Conservation (phyloP, 176 grass and related monocot genomes). For the Pontederia crassipes region DNA sequence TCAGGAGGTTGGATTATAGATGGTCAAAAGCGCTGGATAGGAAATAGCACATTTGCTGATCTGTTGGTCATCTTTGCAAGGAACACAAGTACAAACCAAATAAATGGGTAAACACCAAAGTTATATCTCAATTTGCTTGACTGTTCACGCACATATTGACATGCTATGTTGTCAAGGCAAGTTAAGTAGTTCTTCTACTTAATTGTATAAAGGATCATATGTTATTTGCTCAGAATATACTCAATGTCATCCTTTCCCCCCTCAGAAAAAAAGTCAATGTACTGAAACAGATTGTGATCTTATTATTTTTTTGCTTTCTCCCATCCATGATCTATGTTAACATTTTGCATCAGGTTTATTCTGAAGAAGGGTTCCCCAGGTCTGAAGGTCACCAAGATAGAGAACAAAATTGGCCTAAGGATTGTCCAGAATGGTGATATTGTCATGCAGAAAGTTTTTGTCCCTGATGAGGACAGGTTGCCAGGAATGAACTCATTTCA, state of each 20-base stretch:
- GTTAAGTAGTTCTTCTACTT: no score
- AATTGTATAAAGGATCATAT: no score
- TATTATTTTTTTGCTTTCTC: not conserved
- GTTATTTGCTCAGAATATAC: no score
- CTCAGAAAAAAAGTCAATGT: no score
- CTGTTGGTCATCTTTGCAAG: constrained; percentile 75
- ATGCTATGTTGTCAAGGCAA: no score
- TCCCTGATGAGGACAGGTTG: constrained; percentile 60
- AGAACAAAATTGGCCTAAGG: constrained; percentile 71
- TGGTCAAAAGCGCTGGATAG: constrained; percentile 97
- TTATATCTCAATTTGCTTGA: not conserved
- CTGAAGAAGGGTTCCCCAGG: constrained; percentile 58
- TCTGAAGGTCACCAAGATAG: constrained; percentile 55
- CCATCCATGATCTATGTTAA: not conserved
- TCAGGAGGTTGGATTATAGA: constrained; percentile 77
- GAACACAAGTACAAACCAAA: constrained; percentile 72
- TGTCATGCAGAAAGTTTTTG: constrained; percentile 52
- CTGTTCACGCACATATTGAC: no score
- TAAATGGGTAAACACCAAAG: constrained; percentile 60
- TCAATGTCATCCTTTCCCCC: no score
- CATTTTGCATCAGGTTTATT: constrained; percentile 41
- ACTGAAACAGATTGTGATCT: not conserved
- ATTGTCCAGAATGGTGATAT: constrained; percentile 91
- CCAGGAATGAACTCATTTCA: constrained; percentile 58
- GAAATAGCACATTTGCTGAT: constrained; percentile 93